Base-by-base conservation (phyloP, 805 yeast genomes). In the Candida fluviatilis region DNA sequence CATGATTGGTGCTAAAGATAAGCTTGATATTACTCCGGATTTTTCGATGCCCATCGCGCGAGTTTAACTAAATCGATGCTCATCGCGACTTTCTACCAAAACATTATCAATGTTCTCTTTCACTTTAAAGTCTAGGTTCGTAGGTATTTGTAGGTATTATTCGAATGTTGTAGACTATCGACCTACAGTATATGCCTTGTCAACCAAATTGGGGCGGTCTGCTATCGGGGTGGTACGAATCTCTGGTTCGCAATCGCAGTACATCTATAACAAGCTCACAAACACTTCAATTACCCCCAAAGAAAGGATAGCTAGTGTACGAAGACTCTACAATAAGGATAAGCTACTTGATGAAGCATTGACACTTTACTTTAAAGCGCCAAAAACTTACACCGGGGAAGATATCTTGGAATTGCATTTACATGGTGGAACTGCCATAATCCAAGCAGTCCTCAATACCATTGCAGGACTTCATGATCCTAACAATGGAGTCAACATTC, bases 381-480 rank as follows among this genome's bases (percentile, higher is more conserved):
- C 97, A 1, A 65, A 71, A 11, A 82, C 96, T 0, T 93, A 82
- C 52, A 93, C 98, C 0, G 99, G 99, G 1, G 98, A 93, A 57
- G 96, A 91, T 49, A 50, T 84, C 18, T 64, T 90, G 7, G 99
- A 93, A 52, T 57, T 93, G n/a, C 97, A 93, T 53, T 60, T 86
- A 2, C 99, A 93, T 58, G 99, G 99, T 3, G 97, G 98, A 3
- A 78, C 74, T 10, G 96, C 98, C 0, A 87, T 91, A 1, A 75
- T 86, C 2, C 67, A 71, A 34, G 73, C 88, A 0, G 84, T 90
- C 0, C 51, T 90, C 34, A 64, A 64, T 4, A 80, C 95, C 0
- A 78, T 93, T 4, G 65, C 69, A 28, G 38, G 50, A 0, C 47
- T 83, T 4, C 84, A 84, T 49, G 58, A 71, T 4, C 70, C 74